Base-by-base conservation (phyloP, 345 rosid species). In the Psidium friedrichsthalianum region DNA sequence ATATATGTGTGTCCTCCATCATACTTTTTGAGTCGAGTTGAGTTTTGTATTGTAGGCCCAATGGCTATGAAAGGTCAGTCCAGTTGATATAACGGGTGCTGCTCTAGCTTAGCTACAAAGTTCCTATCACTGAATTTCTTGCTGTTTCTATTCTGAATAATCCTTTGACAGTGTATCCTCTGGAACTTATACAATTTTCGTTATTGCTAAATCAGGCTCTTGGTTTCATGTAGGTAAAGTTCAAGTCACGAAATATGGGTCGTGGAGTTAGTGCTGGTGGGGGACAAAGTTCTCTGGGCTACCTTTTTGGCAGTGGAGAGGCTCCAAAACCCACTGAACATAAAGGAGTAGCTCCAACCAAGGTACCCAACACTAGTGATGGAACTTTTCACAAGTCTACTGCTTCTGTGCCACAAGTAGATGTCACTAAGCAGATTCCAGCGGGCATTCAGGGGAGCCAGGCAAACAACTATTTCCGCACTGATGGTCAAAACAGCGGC, bases 211-310 rank as follows among this genome's bases (percentile, higher is more conserved):
- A 81, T 32, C 85, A 82, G 86, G 24, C 20, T 80, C 74, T 82
- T 53, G 54, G 44, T 69, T 59, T 59, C 25, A 36, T 16, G 78
- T 69, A 69, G 78, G 8, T 83, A 61, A 27, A 85, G 27, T 83
- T 74, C 40, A 22, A 85, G 36, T 85, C 51, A 84, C 82, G 55
- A 84, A 86, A 56, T 44, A 96, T 96, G 99, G 98, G 99, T 82
- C 94, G 96, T 85, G 99, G 98, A 87, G 89, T 94, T 13, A 94
- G 96, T 89, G 88, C 92, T 82, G 98, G 97, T 83, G 97, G 98
- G 57, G 99, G 99, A 12, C 97, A 94, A 88, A 96, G 99, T 88
- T 96, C 98, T 81, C 85, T 95, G 91, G 96, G 95, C 18, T 94
- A 95, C 90, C 95, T 96, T 81, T 95, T 95, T 58, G 95, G 97